Conservation (phyloP, 805 yeast species). For the Hermanozyma aechmeae region DNA sequence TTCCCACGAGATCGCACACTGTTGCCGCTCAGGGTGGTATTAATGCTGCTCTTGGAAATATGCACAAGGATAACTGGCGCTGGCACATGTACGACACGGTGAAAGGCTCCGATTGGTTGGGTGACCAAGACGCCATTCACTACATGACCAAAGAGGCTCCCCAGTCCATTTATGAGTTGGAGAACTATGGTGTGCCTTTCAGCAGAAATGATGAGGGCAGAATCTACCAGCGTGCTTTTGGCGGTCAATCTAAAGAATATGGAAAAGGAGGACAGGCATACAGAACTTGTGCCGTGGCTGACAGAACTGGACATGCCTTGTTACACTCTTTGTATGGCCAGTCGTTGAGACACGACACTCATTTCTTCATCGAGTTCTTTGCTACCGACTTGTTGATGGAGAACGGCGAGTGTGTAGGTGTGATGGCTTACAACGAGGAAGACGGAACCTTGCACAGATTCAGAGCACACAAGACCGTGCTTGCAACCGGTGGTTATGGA, state of each 20-base stretch:
- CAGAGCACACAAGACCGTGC: slow-evolving; percentile 91
- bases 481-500: slow-evolving; percentile 99
- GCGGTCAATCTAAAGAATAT: slow-evolving; percentile 91
- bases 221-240: slow-evolving; percentile 97
- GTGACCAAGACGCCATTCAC: slow-evolving; percentile 98
- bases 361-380: slow-evolving; percentile 94
- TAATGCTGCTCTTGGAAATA: slow-evolving; percentile 96
- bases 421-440: slow-evolving; percentile 95
- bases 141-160: slow-evolving; percentile 99
- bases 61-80: slow-evolving; percentile 98
- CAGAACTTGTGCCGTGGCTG: slow-evolving; percentile 99
- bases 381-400: slow-evolving; percentile 92
- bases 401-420: slow-evolving; percentile 94
- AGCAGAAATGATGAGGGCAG: slow-evolving; percentile 95
- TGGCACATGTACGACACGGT: slow-evolving; percentile 99
- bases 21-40: slow-evolving; percentile 99
- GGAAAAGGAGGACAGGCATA: slow-evolving; percentile 99
- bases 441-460: slow-evolving; percentile 98
- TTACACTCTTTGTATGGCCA: slow-evolving; percentile 95
- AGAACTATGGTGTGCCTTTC: slow-evolving; percentile 97
- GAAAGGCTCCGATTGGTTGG: slow-evolving; percentile 98
- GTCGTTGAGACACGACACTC: slow-evolving; percentile 92
- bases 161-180: slow-evolving; percentile 87
- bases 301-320: slow-evolving; percentile 97
- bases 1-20: slow-evolving; percentile 97